phyloP scores from a whole-genome alignment of 192 early-diverging fungal species.

The Linnemannia elongata region DNA sequence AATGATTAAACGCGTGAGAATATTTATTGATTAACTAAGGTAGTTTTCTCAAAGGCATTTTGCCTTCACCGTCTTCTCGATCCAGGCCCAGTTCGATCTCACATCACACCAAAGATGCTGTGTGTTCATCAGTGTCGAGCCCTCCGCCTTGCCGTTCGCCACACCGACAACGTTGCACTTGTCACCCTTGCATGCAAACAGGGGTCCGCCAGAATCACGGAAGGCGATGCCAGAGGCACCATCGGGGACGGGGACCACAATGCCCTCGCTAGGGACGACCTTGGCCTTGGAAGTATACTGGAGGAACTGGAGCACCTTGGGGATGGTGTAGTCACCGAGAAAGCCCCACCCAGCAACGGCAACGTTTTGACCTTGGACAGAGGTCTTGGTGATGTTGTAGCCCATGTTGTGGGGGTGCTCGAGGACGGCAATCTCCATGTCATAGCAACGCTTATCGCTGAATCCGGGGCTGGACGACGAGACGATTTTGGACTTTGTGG shows the following conservation, averaged over 20 bases:
- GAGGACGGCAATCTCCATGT: constrained; percentile 24
- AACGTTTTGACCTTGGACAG: neutral
- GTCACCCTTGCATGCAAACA: constrained; percentile 12
- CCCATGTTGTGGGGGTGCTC: constrained; percentile 9
- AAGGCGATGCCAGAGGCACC: constrained; percentile 12
- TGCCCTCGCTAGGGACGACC: neutral
- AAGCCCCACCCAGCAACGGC: constrained; percentile 15
- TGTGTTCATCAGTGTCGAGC: constrained; percentile 19
- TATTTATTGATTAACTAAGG: no score
- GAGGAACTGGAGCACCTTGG: constrained; percentile 17
- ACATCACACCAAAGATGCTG: constrained; percentile 10
- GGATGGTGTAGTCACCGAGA: constrained; percentile 14
- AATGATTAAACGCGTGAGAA: no score
- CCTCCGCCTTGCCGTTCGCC: constrained; percentile 5
- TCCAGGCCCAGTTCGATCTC: constrained; percentile 21
- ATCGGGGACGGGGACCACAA: constrained; percentile 19
- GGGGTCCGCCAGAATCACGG: constrained; percentile 23
- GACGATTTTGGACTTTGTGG: neutral
- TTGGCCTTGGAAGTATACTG: constrained; percentile 14
- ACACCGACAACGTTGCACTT: neutral
- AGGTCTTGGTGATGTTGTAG: constrained; percentile 1
- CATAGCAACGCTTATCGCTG: constrained; percentile 19
- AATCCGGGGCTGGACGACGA: neutral
- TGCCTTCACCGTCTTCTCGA: neutral
- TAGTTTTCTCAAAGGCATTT: constrained; percentile 4